Evolutionary conservation across 2,329 filamentous ascomycete genomes (phyloP), one percentile per base, ranked within the genome.

Genomic region (Aspergillus intermedius): DNA sequence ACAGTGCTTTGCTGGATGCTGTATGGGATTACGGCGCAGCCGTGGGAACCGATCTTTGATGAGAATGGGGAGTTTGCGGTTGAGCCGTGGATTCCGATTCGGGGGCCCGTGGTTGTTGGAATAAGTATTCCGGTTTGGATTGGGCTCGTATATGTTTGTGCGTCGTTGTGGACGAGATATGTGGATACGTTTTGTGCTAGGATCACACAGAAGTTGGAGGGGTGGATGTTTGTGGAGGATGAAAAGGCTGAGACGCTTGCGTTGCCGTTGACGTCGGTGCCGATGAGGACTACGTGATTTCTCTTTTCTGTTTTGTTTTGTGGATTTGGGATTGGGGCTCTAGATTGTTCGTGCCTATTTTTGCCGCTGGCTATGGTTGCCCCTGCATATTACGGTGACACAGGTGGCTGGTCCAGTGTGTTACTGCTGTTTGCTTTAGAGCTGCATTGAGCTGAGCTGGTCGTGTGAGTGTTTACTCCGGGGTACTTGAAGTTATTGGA

Each of bases 1-100:
- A 75, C 74, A 2, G 70, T 77, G 1, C 70, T 76, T 19, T 71
- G 71, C 35, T 77, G 77, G 67, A 71, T 79, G 60, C 69, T 78
- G 5, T 79, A 78, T 53, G 76, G 76, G 30, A 74, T 76, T 50
- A 71, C 66, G 43, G 71, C 71, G 22, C 63, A 74, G 51, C 71
- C 73, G 2, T 75, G 70, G 64, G 57, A 65, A n/a, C 66, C 67
- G 43, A 60, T 64, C 43, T 66, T 70, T 46, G 73, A 74, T 10
- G 62, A 71, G 25, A 66, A 66, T 2, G 65, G 72, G 17, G 63
- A 69, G 17, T 57, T 56, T 7, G 64, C 73, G 21, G 65, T 65
- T 39, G 67, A 73, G 44, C 55, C 60, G n/a, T 78, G 67, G 63
- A 60, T 78, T 15, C 66, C 64, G 1, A 63, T 73, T 21, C 68